Evolutionary conservation across 2,329 filamentous ascomycete species (phyloP), one percentile per base, ranked within the genome.

Genomic region (Colletotrichum gigasporum): DNA sequence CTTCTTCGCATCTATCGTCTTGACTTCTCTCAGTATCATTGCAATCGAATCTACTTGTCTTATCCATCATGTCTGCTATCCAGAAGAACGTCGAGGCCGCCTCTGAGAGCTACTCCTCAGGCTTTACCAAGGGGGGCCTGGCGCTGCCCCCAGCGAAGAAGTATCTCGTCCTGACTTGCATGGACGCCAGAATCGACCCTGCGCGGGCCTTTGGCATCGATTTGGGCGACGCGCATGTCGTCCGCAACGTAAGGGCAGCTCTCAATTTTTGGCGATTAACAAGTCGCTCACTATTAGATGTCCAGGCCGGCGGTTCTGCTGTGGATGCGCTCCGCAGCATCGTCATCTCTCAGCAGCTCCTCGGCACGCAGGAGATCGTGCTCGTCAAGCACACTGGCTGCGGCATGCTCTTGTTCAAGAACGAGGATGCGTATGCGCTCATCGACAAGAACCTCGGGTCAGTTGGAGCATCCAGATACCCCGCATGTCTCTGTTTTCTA

Each of bases 141-240:
- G 83, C 86, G 1, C 83, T 93, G 1, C 90, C 91, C 0, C 91
- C 91, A 0, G 86, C 86, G 9, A 91, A 90, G 77, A 86, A 90
- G 70, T 91, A 91, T 71, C 80, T 71, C 5, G 68, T 75, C 26
- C 84, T 95, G 44, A 92, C 91, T 0, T 96, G 92, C 77, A 96
- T 96, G 91, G 92, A 96, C 72, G 90, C 92, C 5, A 87, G 92
- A 53, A 80, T 89, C 69, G 84, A 95, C 70, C 88, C 92, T 0
- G 84, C 87, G 3, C 80, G 85, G 11, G 90, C 90, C 1, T 90
- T 93, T 56, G 90, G 89, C 8, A 90, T 94, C 61, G 79, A 84
- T 18, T 84, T 92, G 16, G 92, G 92, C 39, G 91, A 94, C 68
- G 92, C 92, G 0, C 92, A 96, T 75, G 87, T 94, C 30, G 90